Base-by-base conservation (phyloP, 2,329 filamentous ascomycete genomes). In the Scleromitrula shiraiana region DNA sequence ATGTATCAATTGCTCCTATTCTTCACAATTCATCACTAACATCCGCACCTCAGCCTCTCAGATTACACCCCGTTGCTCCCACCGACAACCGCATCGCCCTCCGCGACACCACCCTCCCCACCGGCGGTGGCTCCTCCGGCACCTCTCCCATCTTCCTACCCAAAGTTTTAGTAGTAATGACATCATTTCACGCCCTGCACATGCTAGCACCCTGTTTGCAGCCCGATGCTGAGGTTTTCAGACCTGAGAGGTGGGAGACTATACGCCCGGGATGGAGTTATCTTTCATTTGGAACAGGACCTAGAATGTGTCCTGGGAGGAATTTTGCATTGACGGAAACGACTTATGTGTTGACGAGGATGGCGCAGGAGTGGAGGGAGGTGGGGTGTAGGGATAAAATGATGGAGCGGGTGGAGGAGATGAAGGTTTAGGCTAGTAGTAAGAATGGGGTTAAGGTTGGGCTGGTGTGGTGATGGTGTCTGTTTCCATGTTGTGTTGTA, bases 241-340 rank as follows among this genome's bases (percentile, higher is more conserved):
- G 55, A 6, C 67, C 67, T 1, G 67, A 69, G 50, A 50, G 67
- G n/a, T 70, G 68, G 68, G 67, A 65, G 12, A 57, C 58, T 6
- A 9, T 8, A 8, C 40, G 30, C 3, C 38, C 19, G 6, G 5
- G 15, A 27, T 48, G 22, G 22, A 14, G 82, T 54, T 86, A 82
- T 62, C 72, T 86, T 33, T 82, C 83, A 6, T 86, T 86, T 65
- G 85, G 83, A 60, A 79, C 80, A 7, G 82, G 82, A 1, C 79
- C 82, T 35, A 70, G 83, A 27, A 82, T 85, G 61, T 85, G 83
- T 65, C 76, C 87, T 50, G 82, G 83, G 4, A 26, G 50, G 10
- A 19, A 52, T 4, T 41, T 48, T 5, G 45, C 27, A 0, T 36
- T 54, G 5, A 37, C 27, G 7, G 52, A 50, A 12, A 39, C 45